Percentiles rank a stretch among this genome's conserved stretches.
Evolutionary conservation across 2,329 filamentous ascomycete species (phyloP).

Genomic region (Kalaharituber pfeilii): DNA sequence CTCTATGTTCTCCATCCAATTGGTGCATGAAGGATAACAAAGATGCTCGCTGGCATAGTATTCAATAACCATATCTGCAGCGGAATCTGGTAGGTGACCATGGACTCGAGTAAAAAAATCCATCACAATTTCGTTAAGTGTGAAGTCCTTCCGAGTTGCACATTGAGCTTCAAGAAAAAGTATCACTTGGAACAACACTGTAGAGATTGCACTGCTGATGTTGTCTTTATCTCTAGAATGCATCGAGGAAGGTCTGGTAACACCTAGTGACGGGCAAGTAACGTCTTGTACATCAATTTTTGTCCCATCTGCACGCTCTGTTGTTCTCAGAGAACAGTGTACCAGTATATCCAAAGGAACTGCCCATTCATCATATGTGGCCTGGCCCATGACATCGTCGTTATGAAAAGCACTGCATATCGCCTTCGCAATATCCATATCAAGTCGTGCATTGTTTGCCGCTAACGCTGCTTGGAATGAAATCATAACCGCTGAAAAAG

Average conservation of each 20-base stretch:
- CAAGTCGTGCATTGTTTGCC: constrained; percentile 22
- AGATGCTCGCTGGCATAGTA: constrained; percentile 52
- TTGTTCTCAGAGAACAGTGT: constrained; percentile 21
- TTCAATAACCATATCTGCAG: constrained; percentile 45
- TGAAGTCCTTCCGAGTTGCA: constrained; percentile 31
- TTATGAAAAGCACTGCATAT: constrained; percentile 21
- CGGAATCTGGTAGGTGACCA: constrained; percentile 44
- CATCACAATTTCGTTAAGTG: constrained; percentile 49
- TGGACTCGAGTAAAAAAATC: constrained; percentile 48
- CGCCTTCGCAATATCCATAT: constrained; percentile 24
- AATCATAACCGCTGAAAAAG: constrained; percentile 22
- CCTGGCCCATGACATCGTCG: constrained; percentile 19
- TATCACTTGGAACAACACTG: constrained; percentile 37
- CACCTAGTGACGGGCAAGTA: neutral
- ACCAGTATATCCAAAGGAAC: constrained; percentile 22
- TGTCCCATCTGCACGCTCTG: constrained; percentile 14
- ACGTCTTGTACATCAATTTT: neutral
- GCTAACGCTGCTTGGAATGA: constrained; percentile 22
- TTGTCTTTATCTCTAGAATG: neutral
- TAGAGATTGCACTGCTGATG: constrained; percentile 28
- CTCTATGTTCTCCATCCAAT: constrained; percentile 48
- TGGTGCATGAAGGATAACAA: constrained; percentile 51
- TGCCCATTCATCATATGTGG: constrained; percentile 23
- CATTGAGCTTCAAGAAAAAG: constrained; percentile 31
- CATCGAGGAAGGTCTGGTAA: neutral